Percentiles rank a stretch among this genome's conserved stretches.
Conservation (phyloP, 1,139 yeast genomes). For the Lodderomyces jiufengensis region DNA sequence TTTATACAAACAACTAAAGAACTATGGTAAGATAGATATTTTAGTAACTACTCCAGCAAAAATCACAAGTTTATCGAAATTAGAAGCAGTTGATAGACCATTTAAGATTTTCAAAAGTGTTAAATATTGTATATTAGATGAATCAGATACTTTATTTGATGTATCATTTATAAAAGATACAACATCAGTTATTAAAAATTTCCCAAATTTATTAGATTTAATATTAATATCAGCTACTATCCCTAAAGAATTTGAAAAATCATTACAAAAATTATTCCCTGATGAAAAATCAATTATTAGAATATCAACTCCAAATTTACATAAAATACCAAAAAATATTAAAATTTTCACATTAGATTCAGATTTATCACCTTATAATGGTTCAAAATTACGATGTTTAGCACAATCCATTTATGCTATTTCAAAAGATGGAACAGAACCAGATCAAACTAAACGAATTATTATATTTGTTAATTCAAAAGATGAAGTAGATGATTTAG, state of each 20-base stretch:
- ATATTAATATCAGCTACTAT: slow-evolving; percentile 89
- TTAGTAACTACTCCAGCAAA: slow-evolving; percentile 83
- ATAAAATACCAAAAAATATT: slow-evolving; percentile 73
- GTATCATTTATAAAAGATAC: slow-evolving; percentile 75
- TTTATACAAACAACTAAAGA: slow-evolving; percentile 41
- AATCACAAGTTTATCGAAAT: slow-evolving; percentile 43
- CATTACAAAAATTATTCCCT: slow-evolving; percentile 62
- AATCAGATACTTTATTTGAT: slow-evolving; percentile 92
- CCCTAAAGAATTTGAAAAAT: slow-evolving; percentile 69
- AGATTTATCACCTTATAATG: slow-evolving; percentile 69
- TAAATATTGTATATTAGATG: slow-evolving; percentile 76
- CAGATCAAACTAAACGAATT: slow-evolving; percentile 73
- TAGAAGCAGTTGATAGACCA: slow-evolving; percentile 45
- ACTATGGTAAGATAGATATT: slow-evolving; percentile 60
- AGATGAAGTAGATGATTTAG: slow-evolving; percentile 58
- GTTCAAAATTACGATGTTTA: slow-evolving; percentile 76
- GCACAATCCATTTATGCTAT: slow-evolving; percentile 89
- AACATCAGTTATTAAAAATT: slow-evolving; percentile 47
- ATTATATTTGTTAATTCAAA: slow-evolving; percentile 82
- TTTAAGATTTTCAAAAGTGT: slow-evolving; percentile 45
- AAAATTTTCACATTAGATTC: slow-evolving; percentile 76
- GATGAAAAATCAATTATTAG: slow-evolving; percentile 47
- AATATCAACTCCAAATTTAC: slow-evolving; percentile 78
- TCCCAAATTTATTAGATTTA: slow-evolving; percentile 57
- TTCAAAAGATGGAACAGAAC: slow-evolving; percentile 77